Evolutionary conservation across 2,329 filamentous ascomycete genomes (phyloP), one percentile per base, ranked within the genome.

Genomic region (Ceratocystiopsis minuta): DNA sequence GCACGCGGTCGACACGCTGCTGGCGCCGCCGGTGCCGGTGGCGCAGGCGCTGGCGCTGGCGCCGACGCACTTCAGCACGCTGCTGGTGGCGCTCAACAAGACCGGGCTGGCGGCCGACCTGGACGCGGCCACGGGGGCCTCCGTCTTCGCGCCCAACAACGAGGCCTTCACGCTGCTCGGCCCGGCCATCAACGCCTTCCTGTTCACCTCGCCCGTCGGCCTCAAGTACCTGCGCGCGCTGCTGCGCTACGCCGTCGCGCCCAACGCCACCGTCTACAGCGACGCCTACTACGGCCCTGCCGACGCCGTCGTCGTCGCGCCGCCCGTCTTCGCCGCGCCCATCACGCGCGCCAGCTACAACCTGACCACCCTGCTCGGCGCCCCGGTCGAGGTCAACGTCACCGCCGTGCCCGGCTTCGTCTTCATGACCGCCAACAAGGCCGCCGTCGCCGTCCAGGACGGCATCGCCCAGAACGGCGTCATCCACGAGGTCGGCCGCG

Each of bases 121-220:
- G 42, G 64, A 70, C 49, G 52, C 57, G 16, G 62, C 62, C 33
- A 58, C 64, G 3, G 84, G 84, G 33, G 75, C 75, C 34, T 94
- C 86, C 3, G 55, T 90, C 46, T 92, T 94, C 52, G 81, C 80
- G 0, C 86, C 87, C 0, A 74, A 70, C 37, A 94, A 95, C 66
- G 62, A 60, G 5, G 87, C 86, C n/a, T 94, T 88, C 63, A 55
- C 69, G 51, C 72, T 72, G 49, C 75, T 95, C 1, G 84, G 85
- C 0, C 68, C 72, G 1, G 66, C 57, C 43, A 72, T 79, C 52
- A 92, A 88, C 54, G 81, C 77, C 17, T 95, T 93, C 67, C 66
- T 95, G 4, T 95, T 95, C 68, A 71, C 70, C 57, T 82, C 79
- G 45, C 65, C 72, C 24, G 70, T 67, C 41, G 87, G 87, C 2